Conservation (phyloP, 805 yeast species). For the Groenewaldozyma tartarivorans region DNA sequence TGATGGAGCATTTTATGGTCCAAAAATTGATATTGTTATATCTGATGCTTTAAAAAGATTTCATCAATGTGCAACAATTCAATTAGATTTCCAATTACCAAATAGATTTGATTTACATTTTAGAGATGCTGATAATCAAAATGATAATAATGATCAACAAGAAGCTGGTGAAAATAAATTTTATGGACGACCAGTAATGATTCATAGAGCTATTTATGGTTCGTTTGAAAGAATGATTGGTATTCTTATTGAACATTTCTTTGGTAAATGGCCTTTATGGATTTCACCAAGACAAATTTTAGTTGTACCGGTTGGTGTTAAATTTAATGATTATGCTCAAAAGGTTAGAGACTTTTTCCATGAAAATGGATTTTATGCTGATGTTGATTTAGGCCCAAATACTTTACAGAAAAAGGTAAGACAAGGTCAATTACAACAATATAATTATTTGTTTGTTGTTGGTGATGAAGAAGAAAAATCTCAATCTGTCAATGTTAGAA, state of each 20-base stretch:
- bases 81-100: conserved; percentile 97
- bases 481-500: conserved; percentile 84
- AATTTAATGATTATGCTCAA: conserved; percentile 84
- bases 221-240: conserved; percentile 99
- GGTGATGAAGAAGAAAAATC: conserved; percentile 88
- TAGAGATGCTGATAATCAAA: conserved; percentile 39
- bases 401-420: conserved; percentile 97
- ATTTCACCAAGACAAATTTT: conserved; percentile 97
- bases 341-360: conserved; percentile 56
- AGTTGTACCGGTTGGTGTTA: conserved; percentile 95
- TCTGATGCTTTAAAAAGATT: conserved; percentile 91
- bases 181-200: conserved; percentile 90
- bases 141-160: background rate
- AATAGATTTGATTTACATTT: conserved; percentile 83
- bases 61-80: conserved; percentile 99
- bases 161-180: conserved; percentile 31
- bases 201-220: conserved; percentile 97
- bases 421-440: conserved; percentile 88
- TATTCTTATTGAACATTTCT: conserved; percentile 93
- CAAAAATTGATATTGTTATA: conserved; percentile 94
- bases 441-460: conserved; percentile 92
- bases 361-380: conserved; percentile 76
- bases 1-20: conserved; percentile 96
- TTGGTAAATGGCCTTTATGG: conserved; percentile 99
- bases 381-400: conserved; percentile 88